phyloP scores from a whole-genome alignment of 2,329 filamentous ascomycete species.

The Penicillium nordicum region DNA sequence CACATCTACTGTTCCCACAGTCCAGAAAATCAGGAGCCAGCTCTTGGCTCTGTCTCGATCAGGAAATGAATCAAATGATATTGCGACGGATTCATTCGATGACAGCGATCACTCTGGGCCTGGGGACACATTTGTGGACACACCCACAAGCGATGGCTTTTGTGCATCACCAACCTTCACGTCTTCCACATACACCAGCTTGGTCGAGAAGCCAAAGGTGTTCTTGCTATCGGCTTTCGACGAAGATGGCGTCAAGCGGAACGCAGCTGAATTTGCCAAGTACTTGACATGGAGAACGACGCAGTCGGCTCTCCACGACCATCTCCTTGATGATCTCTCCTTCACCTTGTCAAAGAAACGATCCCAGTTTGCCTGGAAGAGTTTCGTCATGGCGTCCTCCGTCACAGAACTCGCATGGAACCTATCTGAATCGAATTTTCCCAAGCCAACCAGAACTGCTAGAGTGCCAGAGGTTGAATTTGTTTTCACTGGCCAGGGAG shows the following conservation, averaged over 20 bases:
- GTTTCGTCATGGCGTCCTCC: slow-evolving; percentile 14
- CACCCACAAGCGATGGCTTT: slow-evolving; percentile 11
- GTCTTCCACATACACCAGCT: neutral
- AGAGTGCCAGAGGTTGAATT: slow-evolving; percentile 25
- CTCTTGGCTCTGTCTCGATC: neutral
- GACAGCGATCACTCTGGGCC: slow-evolving; percentile 11
- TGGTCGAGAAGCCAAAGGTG: slow-evolving; percentile 7
- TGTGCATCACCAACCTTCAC: slow-evolving; percentile 4
- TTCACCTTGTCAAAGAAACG: slow-evolving; percentile 22
- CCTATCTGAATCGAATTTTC: slow-evolving; percentile 14
- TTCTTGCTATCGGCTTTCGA: slow-evolving; percentile 23
- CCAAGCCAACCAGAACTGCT: slow-evolving; percentile 7
- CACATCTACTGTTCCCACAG: neutral
- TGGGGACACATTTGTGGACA: slow-evolving; percentile 8
- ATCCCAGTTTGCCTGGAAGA: slow-evolving; percentile 18
- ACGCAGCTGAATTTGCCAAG: slow-evolving; percentile 10
- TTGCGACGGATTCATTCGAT: neutral
- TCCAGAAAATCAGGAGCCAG: neutral
- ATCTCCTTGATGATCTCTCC: slow-evolving; percentile 21
- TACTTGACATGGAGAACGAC: slow-evolving; percentile 13
- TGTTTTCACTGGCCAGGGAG: slow-evolving; percentile 42
- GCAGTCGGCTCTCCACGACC: neutral
- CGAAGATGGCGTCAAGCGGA: slow-evolving; percentile 23
- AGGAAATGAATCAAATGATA: neutral
- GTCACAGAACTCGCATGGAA: slow-evolving; percentile 15